A percentile compares a stretch with the other conserved stretches of the same genome.
These are phyloP conservation scores for Pseudozyma sp. DNA, from an alignment of 1,284 basidiomycete genomes.

Conservation along the genomic window DNA sequence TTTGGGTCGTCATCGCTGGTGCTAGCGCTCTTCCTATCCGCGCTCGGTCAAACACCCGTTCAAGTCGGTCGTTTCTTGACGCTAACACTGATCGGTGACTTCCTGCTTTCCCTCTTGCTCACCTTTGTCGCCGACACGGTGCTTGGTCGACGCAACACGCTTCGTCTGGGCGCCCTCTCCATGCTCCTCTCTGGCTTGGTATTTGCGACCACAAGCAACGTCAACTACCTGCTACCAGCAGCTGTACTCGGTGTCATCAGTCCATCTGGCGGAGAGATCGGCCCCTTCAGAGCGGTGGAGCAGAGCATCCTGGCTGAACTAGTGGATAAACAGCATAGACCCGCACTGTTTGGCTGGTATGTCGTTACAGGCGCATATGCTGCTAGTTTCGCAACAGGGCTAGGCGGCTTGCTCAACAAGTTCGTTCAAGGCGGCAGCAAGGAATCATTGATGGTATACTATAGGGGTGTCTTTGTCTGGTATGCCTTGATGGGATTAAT, in stretches of 20 bases:
- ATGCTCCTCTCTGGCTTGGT: slow-evolving; percentile 29
- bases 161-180: slow-evolving; percentile 19
- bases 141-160: slow-evolving; percentile 27
- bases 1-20: slow-evolving; percentile 35
- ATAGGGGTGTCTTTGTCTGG: slow-evolving; percentile 17
- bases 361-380: slow-evolving; percentile 21
- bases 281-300: slow-evolving; percentile 27
- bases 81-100: slow-evolving; percentile 22
- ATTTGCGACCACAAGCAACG: slow-evolving; percentile 16
- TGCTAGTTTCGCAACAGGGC: slow-evolving; percentile 29
- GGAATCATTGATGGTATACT: slow-evolving; percentile 5
- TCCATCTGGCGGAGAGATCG: slow-evolving; percentile 23
- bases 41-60: slow-evolving; percentile 14
- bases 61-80: slow-evolving; percentile 28
- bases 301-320: slow-evolving; percentile 23
- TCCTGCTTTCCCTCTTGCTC: slow-evolving; percentile 22
- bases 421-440: background rate
- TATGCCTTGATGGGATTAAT: slow-evolving; percentile 19
- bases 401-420: slow-evolving; percentile 11
- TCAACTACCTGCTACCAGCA: slow-evolving; percentile 10
- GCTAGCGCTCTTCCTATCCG: slow-evolving; percentile 23
- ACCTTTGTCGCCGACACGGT: slow-evolving; percentile 26
- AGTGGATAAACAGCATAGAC: slow-evolving; percentile 20
- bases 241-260: slow-evolving; percentile 27
- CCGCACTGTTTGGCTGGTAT: slow-evolving; percentile 25